Base-by-base conservation (phyloP, 441 rosid genomes). In the Pelargonium fulgidum region DNA sequence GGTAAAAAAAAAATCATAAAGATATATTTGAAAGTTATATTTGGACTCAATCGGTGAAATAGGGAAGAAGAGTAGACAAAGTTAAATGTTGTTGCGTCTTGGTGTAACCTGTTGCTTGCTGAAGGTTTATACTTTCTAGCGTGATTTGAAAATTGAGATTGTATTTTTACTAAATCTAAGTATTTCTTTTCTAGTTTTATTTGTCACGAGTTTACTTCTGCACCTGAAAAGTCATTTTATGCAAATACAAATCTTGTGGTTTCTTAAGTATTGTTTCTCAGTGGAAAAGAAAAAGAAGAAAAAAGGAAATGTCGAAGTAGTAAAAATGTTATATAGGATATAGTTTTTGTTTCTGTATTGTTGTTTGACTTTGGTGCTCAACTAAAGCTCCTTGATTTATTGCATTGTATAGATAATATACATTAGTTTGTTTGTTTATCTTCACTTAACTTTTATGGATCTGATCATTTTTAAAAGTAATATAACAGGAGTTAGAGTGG, bases 401-500 rank as follows among this genome's bases (percentile, higher is more conserved):
- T 8, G 20, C 4, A 59, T 59, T 11, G 65, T 62, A 29, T 24
- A 62, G 10, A 13, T 54, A 22, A 22, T 61, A 24, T 10, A 24
- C 22, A 1, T 62, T 12, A 12, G 65, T 29, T 7, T 62, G 2
- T 62, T 62, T 62, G 65, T 62, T 62, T 3, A 11, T 62, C 41
- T 62, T 62, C 41, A 12, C 41, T 26, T 17, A 16, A 13, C 65
- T 26, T 52, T 7, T 41, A 62, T 68, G 48, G 19, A 66, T 76
- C 75, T 87, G 58, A 82, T 79, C 10, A 62, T 66, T 48, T 59
- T 16, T 29, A 6, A 79, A 73, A 74, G 56, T 74, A 65, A 67
- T 76, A 68, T 75, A 72, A 72, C 87, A 95, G 99, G 99, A 79
- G 67, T 84, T 72, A 87, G 77, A 75, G 87, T 84, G 66, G 98